Base-by-base conservation (phyloP, 2,329 filamentous ascomycete genomes). In the Cordyceps militaris region DNA sequence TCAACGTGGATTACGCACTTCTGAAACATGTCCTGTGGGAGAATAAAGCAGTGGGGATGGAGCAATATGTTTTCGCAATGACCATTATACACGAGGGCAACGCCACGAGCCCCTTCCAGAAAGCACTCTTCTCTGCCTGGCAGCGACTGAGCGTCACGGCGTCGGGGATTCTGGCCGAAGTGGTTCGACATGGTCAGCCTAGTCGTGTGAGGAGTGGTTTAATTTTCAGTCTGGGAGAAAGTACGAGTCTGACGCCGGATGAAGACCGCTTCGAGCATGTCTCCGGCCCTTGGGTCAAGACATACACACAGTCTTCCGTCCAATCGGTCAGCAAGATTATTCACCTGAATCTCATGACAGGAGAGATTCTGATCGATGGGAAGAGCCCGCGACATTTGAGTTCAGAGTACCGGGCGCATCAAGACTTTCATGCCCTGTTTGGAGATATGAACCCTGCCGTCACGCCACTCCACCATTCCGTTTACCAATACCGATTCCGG, bases 311-410 rank as follows among this genome's bases (percentile, higher is more conserved):
- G 10, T 10, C 23, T 1, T 11, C 6, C 11, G 19, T 11, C 2
- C 1, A 0, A 8, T 2, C 5, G 1, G 6, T 13, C 0, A 1
- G 3, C 24, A 40, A 43, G 5, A 44, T 0, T 63, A 61, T 28
- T 63, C 69, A 58, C 19, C 23, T 53, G 0, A 54, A 58, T 14
- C 14, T 40, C n/a, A 21, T 54, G 24, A 42, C 30, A 1, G 56
- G 16, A 2, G 49, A 54, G 11, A 19, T 58, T 0, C 19, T 54
- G 0, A 19, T 54, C 16, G 44, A 58, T 32, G 56, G 56, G 13
- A 54, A 48, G 6, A 14, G 21, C 26, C 21, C 43, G 4, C 40
- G n/a, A 5, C 26, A 42, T 10, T 23, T 52, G 2, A 14, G 19
- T 8, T 1, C 19, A 1, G 3, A 36, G 0, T 58, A 8, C 4